Conservation (phyloP, 176 grass and related monocot genomes). For the barley (Hordeum vulgare) region DNA sequence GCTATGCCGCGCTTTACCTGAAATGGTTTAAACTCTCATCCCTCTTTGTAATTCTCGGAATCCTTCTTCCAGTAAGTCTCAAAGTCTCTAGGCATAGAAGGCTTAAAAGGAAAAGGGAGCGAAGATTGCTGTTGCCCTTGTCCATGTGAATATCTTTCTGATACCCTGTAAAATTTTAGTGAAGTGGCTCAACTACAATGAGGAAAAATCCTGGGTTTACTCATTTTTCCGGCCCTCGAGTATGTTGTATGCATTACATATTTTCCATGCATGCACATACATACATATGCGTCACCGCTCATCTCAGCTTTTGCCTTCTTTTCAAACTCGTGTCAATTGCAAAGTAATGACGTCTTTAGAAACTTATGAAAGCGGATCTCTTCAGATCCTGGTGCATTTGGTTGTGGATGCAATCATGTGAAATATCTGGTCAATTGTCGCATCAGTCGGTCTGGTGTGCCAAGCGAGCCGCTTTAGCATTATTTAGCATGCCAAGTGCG, state of each 20-base stretch:
- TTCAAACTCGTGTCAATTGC: not conserved
- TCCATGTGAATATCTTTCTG: conserved; percentile 79
- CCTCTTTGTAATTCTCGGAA: conserved; percentile 56
- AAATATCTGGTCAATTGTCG: not conserved
- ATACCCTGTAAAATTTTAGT: conserved; percentile 43
- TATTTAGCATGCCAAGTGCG: not conserved
- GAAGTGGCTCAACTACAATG: conserved; percentile 32
- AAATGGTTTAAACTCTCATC: conserved; percentile 62
- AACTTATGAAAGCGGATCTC: conserved; percentile 12
- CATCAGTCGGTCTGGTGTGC: not conserved
- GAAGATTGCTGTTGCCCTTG: conserved; percentile 81
- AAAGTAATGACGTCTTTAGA: conserved; percentile 4
- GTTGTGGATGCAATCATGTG: conserved; percentile 17
- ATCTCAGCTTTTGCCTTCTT: not conserved
- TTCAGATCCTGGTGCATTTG: conserved; percentile 19
- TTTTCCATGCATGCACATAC: not conserved
- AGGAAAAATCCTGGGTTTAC: conserved; percentile 27
- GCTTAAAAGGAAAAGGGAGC: conserved; percentile 80
- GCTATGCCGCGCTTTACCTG: conserved; percentile 46
- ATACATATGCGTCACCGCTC: not conserved
- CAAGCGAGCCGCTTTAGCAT: not conserved
- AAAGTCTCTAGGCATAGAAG: conserved; percentile 89
- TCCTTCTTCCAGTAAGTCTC: conserved; percentile 62
- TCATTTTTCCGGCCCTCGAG: not conserved
- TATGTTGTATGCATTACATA: conserved; percentile 20